Conservation (phyloP, 1,284 basidiomycete species). For the Polyporus tsugae region DNA sequence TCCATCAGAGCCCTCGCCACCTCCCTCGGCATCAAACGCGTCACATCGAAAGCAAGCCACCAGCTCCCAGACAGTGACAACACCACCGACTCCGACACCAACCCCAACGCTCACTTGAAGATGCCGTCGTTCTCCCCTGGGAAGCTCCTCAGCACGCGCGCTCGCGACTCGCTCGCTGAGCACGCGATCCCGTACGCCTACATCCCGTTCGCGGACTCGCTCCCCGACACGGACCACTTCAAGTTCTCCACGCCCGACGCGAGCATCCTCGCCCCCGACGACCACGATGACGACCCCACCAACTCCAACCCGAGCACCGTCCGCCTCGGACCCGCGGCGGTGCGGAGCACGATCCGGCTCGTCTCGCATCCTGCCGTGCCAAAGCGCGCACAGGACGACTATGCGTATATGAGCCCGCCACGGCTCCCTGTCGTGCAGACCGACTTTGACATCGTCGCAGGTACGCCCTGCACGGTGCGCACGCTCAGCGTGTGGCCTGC, state of each 20-base stretch:
- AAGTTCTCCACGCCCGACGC: slow-evolving; percentile 51
- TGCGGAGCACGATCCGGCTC: slow-evolving; percentile 64
- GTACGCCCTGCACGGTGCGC: slow-evolving; percentile 53
- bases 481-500: slow-evolving; percentile 53
- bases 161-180: slow-evolving; percentile 52
- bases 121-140: slow-evolving; percentile 25
- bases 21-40: slow-evolving; percentile 72
- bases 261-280: slow-evolving; percentile 33
- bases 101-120: slow-evolving; percentile 17
- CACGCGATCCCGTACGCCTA: slow-evolving; percentile 61
- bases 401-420: slow-evolving; percentile 53
- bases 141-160: slow-evolving; percentile 31
- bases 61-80: slow-evolving; percentile 13
- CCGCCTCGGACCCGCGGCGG: slow-evolving; percentile 52
- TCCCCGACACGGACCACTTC: slow-evolving; percentile 56
- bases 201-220: slow-evolving; percentile 53
- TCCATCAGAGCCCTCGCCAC: slow-evolving; percentile 75
- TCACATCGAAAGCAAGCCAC: slow-evolving; percentile 43
- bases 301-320: slow-evolving; percentile 63
- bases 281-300: slow-evolving; percentile 15
- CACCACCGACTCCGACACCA: slow-evolving; percentile 16
- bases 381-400: slow-evolving; percentile 9
- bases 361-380: slow-evolving; percentile 43
- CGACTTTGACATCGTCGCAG: slow-evolving; percentile 69
- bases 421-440: slow-evolving; percentile 69